Conservation (phyloP, 2,329 filamentous ascomycete species). For the Plenodomus lindquistii region DNA sequence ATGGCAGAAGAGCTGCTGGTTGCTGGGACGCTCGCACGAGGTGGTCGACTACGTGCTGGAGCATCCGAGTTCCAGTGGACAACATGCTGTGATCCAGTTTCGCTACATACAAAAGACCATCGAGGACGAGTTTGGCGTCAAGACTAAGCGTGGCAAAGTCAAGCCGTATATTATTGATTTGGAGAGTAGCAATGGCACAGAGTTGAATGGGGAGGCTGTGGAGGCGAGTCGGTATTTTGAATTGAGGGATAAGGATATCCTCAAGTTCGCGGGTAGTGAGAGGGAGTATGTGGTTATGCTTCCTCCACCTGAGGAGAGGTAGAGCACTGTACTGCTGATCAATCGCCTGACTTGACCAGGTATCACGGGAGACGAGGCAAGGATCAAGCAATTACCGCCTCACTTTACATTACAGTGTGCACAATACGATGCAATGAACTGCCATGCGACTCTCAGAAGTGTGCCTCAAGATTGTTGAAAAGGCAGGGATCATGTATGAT, state of each 20-base stretch:
- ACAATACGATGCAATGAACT: no score
- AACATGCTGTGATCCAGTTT: conserved; percentile 95
- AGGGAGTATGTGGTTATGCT: conserved; percentile 97
- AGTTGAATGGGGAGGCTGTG: conserved; percentile 74
- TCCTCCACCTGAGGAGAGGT: conserved; percentile 44
- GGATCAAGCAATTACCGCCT: no score
- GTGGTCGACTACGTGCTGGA: conserved; percentile 84
- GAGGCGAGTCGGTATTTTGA: conserved; percentile 82
- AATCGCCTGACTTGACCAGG: background rate
- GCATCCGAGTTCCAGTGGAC: conserved; percentile 91
- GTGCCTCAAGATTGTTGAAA: no score
- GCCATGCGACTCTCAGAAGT: no score
- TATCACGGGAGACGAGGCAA: background rate
- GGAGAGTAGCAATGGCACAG: conserved; percentile 89
- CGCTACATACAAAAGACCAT: conserved; percentile 80
- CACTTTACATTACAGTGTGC: no score
- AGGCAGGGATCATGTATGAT: conserved; percentile 30
- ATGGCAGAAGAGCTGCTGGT: conserved; percentile 79
- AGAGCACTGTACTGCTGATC: background rate
- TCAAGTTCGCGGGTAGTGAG: conserved; percentile 84
- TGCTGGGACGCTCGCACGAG: conserved; percentile 77
- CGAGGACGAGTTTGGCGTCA: conserved; percentile 75
- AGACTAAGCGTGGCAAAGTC: conserved; percentile 49
- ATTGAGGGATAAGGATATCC: conserved; percentile 82
- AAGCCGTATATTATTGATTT: conserved; percentile 89